Evolutionary conservation across 2,329 filamentous ascomycete species (phyloP), one percentile per base, ranked within the genome.

Genomic region (Fusarium denticulatum): DNA sequence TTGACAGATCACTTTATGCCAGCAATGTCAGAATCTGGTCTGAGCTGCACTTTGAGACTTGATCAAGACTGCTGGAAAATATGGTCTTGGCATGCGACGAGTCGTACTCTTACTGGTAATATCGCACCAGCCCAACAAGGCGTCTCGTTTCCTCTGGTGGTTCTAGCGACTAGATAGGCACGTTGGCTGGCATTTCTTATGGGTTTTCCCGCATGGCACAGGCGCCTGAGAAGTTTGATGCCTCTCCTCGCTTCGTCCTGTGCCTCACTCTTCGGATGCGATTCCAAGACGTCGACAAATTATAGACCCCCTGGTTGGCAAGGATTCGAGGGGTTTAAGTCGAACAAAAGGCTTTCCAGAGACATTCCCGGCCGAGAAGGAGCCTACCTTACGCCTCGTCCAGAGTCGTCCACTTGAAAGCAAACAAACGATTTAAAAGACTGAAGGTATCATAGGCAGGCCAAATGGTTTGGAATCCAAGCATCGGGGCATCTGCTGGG

Each of bases 1-100:
- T 64, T 46, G 67, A 67, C 34, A 71, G 28, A 67, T 66, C 57
- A 60, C 46, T 47, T 64, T 59, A 47, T 55, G 37, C 24, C 32
- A 58, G 65, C 45, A 57, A 53, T 26, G 62, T 56, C 36, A 59
- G 62, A 43, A 45, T 55, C 20, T 57, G 50, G 50, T 11, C 67
- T 20, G 42, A 69, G 46, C 36, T 55, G 50, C 30, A 39, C 52
- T 37, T 42, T 11, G 40, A 47, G 37, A 26, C 37, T 60, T 28
- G 47, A 34, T 39, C 37, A 47, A 62, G 47, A 67, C 49, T 42
- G 45, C 69, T 72, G 43, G 34, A 64, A 46, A 43, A n/a, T 55
- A 47, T 32, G 43, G 32, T 43, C 64, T 69, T 46, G 45, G 65
- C 45, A 36, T 32, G 50, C 50, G 30, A 64, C 43, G 32, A 45